Evolutionary conservation across 208 protist genomes (phyloP), one percentile per base, ranked within the genome.

Genomic region (Acanthamoeba divionensis): DNA sequence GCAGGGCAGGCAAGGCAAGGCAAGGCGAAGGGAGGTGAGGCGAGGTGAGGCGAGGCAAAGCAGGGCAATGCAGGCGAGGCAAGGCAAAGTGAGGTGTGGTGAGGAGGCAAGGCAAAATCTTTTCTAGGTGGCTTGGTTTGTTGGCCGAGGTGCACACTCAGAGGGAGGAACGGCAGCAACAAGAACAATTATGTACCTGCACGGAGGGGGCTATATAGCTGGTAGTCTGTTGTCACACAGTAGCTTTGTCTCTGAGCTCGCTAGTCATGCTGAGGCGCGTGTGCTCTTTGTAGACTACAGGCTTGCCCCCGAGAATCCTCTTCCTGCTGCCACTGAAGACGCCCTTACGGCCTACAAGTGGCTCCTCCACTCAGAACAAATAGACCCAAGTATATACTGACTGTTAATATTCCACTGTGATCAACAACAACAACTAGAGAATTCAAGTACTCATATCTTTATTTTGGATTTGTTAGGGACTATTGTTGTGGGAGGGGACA

Each of bases 291-390:
- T 85, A 24, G 75, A 85, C 7, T 85, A 85, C 52, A 63, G 75
- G 75, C 80, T 67, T 4, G 80, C 80, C 1, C 80, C 80, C 2
- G 80, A 89, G 21, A 26, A 89, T 33, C 80, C 31, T 7, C 45
- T 89, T 10, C 60, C 80, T 21, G 62, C 80, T 21, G 2, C 18
- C 8, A 24, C 71, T 0, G 80, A 89, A 3, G 80, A 89, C 33
- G 38, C 60, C 8, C 10, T 89, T 38, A 55, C 57, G 13, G 80
- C 62, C 80, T 89, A 89, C 80, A 67, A 73, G 60, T 89, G 80
- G 80, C 62, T 89, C 4, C 52, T 73, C 60, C 60, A 89, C 60
- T 55, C 66, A 0, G 50, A 85, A 45, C 60, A 85, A 21, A 26
- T 85, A 8, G 36, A 41, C 36, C 36, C 36, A 41, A 5, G 55